phyloP scores from a whole-genome alignment of 1,284 basidiomycete species.

The Leccinum pseudoinsigne region DNA sequence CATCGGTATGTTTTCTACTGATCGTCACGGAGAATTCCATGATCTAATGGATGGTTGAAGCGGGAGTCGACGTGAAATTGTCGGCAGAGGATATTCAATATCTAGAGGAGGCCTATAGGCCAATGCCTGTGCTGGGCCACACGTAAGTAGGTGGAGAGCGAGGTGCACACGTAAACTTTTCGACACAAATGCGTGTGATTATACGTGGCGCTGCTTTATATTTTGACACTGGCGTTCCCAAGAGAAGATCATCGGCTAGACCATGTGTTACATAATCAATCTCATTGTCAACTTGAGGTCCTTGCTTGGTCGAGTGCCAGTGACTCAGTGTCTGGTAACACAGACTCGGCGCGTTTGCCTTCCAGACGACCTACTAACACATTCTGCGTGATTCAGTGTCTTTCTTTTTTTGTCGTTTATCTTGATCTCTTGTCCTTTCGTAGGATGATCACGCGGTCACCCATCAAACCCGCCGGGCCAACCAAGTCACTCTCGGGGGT shows the following conservation, averaged over 20 bases:
- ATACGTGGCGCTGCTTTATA: not conserved
- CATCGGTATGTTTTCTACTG: constrained; percentile 33
- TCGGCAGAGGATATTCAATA: constrained; percentile 47
- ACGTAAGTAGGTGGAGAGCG: constrained; percentile 9
- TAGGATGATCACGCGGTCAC: constrained; percentile 31
- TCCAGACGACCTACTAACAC: not conserved
- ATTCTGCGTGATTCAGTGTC: not conserved
- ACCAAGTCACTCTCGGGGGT: constrained; percentile 12
- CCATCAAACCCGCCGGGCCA: constrained; percentile 21
- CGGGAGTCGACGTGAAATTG: constrained; percentile 38
- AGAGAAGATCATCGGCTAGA: not conserved
- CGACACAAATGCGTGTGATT: not conserved
- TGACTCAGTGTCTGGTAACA: constrained; percentile 1
- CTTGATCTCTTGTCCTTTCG: not conserved
- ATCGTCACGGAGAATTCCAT: not conserved
- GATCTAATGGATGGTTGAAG: constrained; percentile 22
- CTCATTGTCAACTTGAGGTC: not conserved
- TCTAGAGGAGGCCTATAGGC: constrained; percentile 45
- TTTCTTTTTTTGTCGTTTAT: not conserved
- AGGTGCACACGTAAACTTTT: not conserved
- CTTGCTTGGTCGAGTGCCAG: constrained; percentile 2
- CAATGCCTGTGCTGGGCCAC: constrained; percentile 39
- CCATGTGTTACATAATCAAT: not conserved
- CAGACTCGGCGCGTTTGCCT: constrained; percentile 5
- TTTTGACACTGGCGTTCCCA: not conserved